Evolutionary conservation across 2,329 filamentous ascomycete species (phyloP), one percentile per base, ranked within the genome.

Genomic region (Dryadomyces sulphureus): DNA sequence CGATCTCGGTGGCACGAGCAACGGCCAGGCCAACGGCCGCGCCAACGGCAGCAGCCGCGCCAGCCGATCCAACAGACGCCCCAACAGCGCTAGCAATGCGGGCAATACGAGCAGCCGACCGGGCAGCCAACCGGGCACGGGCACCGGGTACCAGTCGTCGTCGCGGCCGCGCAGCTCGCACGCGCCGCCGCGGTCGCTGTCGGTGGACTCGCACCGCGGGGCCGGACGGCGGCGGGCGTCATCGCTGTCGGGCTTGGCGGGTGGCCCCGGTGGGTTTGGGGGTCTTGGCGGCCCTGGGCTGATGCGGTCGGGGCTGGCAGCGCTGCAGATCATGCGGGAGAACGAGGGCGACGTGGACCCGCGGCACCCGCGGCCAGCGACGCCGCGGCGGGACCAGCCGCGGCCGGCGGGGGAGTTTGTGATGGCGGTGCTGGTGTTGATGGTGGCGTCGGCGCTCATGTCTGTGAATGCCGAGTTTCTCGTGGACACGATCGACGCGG

Each of bases 401-500:
- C 60, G 78, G 24, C 73, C 73, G 3, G 68, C 68, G n/a, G 64
- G 60, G 41, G 49, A 50, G 41, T 48, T 50, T 27, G 8, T 38
- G 22, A 45, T 44, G 43, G 43, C 48, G 17, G 46, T 50, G 16
- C 62, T 70, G 14, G 78, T 81, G n/a, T 67, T 89, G 20, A 62
- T 88, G 20, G 60, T 79, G 19, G 72, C 80, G 21, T 89, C 84
- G 0, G 47, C 87, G 17, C 60, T 81, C 5, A 84, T 90, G 38
- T 87, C 84, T 1, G 70, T 92, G 40, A 92, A 85, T 52, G 82
- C 83, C 32, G 83, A 88, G 59, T 85, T 81, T 62, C 75, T 88
- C 63, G 83, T 87, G 24, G 73, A 77, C 50, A 77, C 79, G 24
- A 88, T 89, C 53, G 75, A 83, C 43, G 69, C 67, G 5, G 77